A percentile compares a stretch with the other conserved stretches of the same genome.
These are phyloP conservation scores for Tubosaeta brunneosetosa DNA, from an alignment of 768 basidiomycete species.

Conservation along the genomic window DNA sequence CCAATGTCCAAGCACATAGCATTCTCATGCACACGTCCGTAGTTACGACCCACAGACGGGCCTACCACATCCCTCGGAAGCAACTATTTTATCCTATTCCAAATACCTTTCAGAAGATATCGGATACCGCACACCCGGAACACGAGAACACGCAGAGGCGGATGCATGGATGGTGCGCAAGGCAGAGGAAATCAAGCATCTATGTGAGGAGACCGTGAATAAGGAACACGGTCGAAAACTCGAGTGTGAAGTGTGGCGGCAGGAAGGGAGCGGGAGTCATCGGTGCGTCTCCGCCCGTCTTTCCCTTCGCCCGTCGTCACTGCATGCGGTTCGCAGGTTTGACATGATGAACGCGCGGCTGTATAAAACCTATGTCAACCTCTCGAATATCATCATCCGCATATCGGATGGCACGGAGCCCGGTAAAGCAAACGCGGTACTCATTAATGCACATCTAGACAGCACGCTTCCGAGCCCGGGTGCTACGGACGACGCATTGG, in stretches of 20 bases:
- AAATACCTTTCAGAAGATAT: slow-evolving; percentile 78
- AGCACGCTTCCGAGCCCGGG: slow-evolving; percentile 86
- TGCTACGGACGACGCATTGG: slow-evolving; percentile 82
- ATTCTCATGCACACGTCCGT: background rate
- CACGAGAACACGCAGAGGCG: slow-evolving; percentile 78
- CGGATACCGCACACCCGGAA: slow-evolving; percentile 89
- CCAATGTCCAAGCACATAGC: background rate
- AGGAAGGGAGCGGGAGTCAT: slow-evolving; percentile 84
- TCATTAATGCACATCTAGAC: slow-evolving; percentile 89
- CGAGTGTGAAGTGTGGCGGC: slow-evolving; percentile 91
- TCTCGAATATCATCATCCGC: slow-evolving; percentile 87
- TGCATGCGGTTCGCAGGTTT: slow-evolving; percentile 49
- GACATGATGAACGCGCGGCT: slow-evolving; percentile 86
- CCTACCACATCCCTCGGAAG: slow-evolving; percentile 68
- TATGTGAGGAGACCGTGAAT: slow-evolving; percentile 55
- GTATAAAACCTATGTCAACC: slow-evolving; percentile 81
- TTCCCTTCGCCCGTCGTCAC: background rate
- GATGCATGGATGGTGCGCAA: slow-evolving; percentile 78
- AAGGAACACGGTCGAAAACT: slow-evolving; percentile 48
- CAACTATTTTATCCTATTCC: slow-evolving; percentile 57
- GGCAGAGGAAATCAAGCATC: slow-evolving; percentile 52
- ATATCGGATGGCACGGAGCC: slow-evolving; percentile 70
- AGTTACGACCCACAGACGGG: slow-evolving; percentile 48
- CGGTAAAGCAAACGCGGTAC: slow-evolving; percentile 75
- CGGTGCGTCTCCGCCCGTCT: slow-evolving; percentile 45